Percentiles rank a stretch among this genome's conserved stretches.
Conservation (phyloP, 305 asterid genomes). For the Fraxinus xanthoxyloides region DNA sequence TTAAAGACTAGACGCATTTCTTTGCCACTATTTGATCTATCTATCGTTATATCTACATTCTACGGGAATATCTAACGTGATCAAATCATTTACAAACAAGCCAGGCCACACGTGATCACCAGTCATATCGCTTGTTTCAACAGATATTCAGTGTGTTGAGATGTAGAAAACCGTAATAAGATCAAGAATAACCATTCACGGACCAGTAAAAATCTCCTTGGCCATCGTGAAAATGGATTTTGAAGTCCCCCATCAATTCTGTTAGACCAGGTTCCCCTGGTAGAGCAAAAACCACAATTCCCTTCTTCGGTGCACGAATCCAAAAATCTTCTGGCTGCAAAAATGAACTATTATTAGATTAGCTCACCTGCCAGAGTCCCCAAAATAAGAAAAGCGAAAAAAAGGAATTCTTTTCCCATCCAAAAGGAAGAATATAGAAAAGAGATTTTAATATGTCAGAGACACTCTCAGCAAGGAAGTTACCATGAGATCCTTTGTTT, state of each 20-base stretch:
- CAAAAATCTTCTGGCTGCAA: slow-evolving; percentile 95
- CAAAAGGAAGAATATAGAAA: not conserved
- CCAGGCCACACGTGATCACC: not conserved
- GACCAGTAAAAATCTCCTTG: slow-evolving; percentile 98
- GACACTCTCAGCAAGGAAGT: slow-evolving; percentile 21
- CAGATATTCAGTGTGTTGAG: not conserved
- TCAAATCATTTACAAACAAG: not conserved
- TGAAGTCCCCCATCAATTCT: slow-evolving; percentile 88
- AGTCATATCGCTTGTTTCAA: not conserved
- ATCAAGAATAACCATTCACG: slow-evolving; percentile 21
- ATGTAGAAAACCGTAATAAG: not conserved
- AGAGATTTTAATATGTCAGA: slow-evolving; percentile 8
- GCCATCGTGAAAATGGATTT: slow-evolving; percentile 87
- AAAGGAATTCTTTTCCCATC: not conserved
- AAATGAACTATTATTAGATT: slow-evolving; percentile 9
- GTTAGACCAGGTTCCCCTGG: slow-evolving; percentile 96
- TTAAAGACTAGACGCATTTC: not conserved
- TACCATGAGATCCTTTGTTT: slow-evolving; percentile 95
- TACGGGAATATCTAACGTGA: not conserved
- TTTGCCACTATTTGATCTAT: not conserved
- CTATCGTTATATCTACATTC: not conserved
- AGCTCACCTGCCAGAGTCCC: slow-evolving; percentile 1
- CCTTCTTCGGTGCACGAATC: slow-evolving; percentile 84
- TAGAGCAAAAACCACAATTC: slow-evolving; percentile 84
- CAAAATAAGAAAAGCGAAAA: not conserved